Percentiles rank a stretch among this genome's conserved stretches.
Conservation (phyloP, 129 eudicot species). For the Saposhnikovia divaricata region DNA sequence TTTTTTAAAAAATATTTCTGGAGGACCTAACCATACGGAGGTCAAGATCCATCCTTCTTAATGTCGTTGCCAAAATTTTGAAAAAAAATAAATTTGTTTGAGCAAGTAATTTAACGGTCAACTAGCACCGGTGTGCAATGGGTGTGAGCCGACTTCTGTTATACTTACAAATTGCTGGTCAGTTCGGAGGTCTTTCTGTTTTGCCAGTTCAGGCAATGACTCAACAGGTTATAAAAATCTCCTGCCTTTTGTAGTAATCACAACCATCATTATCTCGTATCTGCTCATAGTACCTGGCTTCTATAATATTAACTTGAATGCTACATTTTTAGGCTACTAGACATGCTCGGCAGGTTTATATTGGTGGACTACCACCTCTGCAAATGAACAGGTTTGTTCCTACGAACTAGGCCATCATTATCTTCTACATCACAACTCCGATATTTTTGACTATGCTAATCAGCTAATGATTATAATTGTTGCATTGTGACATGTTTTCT, state of each 20-base stretch:
- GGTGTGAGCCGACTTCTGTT: slow-evolving; percentile 99
- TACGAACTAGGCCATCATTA: not conserved
- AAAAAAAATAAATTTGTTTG: too few species aligned
- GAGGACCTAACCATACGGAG: too few species aligned
- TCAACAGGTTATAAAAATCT: slow-evolving; percentile 66
- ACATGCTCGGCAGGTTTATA: slow-evolving; percentile 97
- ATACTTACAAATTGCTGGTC: slow-evolving; percentile 19
- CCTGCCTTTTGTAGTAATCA: not conserved
- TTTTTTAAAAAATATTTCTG: too few species aligned
- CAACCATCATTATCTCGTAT: not conserved
- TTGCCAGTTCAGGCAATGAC: slow-evolving; percentile 99
- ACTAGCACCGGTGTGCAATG: slow-evolving; percentile 99
- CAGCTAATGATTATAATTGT: not conserved
- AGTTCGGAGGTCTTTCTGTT: slow-evolving; percentile 79
- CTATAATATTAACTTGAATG: not conserved
- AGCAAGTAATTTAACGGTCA: too few species aligned
- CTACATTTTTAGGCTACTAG: slow-evolving; percentile 72
- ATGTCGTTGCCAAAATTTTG: too few species aligned
- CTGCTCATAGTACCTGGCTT: slow-evolving; percentile 4
- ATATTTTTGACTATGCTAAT: not conserved
- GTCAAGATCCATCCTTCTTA: too few species aligned
- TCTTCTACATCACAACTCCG: not conserved
- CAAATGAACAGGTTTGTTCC: slow-evolving; percentile 79
- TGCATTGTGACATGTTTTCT: not conserved
- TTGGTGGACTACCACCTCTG: slow-evolving; percentile 93